Base-by-base conservation (phyloP, 169 alveolate genomes). In the Nephromyces sp. region DNA sequence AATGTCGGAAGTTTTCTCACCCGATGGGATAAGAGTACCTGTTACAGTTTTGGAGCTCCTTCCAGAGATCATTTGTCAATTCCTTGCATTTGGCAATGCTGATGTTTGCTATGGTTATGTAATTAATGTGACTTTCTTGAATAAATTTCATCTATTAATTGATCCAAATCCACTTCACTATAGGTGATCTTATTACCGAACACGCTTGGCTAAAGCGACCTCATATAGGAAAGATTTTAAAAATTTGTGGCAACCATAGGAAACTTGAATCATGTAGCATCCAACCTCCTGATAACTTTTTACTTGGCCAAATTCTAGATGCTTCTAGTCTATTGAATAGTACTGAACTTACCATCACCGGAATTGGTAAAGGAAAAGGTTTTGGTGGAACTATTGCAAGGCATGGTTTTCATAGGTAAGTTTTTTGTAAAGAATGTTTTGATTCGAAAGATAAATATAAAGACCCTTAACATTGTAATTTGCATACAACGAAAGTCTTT, bases 331-430 rank as follows among this genome's bases (percentile, higher is more conserved):
- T 77, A 85, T 92, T 57, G 63, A 90, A 83, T 76, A 86, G 87
- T 57, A 83, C 88, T 77, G 89, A 78, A 64, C 95, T 93, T 31
- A 95, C 88, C 84, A 93, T 93, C 1, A 69, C 87, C 27, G 96
- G 95, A 28, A 70, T 81, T 24, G 81, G 96, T 3, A 90, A 87
- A 74, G 97, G 97, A 62, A 94, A 94, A 76, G 98, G 98, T 6
- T 91, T 90, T 73, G 80, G 85, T 68, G 97, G 98, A 27, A 88
- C 81, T 8, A 87, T 94, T 29, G 90, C 92, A 72, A 88, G 98
- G 81, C 90, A 93, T 90, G 95, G 96, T 64, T 94, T 94, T 73
- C 63, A 78, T 32, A 77, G 94, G 87, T 87, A 89, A 72, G 77
- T 25, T 3, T 4, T 0, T n/a, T 24, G n/a, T 25, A 15, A 2